These are phyloP conservation scores for Trypanosoma melophagium DNA, from an alignment of 208 protist species.

Conservation along the genomic window DNA sequence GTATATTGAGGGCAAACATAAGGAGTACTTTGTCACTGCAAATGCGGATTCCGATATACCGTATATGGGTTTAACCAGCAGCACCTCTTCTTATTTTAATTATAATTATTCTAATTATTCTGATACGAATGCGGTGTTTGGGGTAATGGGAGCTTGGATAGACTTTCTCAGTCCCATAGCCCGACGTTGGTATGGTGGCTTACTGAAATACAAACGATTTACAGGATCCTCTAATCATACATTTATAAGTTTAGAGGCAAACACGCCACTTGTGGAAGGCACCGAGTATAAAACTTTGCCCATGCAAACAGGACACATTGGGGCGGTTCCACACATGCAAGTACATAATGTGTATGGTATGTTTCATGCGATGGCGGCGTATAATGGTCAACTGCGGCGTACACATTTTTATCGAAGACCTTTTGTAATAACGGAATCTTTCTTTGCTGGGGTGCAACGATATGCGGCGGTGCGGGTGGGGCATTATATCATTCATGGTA, in stretches of 20 bases:
- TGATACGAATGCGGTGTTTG: no score
- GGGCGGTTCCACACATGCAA: constrained; percentile 87
- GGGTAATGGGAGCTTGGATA: constrained; percentile 43
- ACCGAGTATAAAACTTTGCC: constrained; percentile 84
- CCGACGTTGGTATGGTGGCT: constrained; percentile 85
- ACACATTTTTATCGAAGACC: constrained; percentile 66
- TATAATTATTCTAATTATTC: constrained; percentile 83
- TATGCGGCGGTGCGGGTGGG: constrained; percentile 89
- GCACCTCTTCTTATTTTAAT: constrained; percentile 81
- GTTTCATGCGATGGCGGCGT: constrained; percentile 61
- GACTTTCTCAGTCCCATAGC: constrained; percentile 89
- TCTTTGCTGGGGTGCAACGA: constrained; percentile 96
- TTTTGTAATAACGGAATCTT: constrained; percentile 94
- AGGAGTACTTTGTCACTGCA: constrained; percentile 84
- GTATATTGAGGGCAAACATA: constrained; percentile 56
- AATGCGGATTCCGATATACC: constrained; percentile 32
- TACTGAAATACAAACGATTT: constrained; percentile 89
- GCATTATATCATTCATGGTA: not conserved
- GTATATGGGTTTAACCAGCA: constrained; percentile 35
- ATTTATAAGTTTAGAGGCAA: constrained; percentile 97
- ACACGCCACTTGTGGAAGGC: constrained; percentile 92
- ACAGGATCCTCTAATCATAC: constrained; percentile 88
- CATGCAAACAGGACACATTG: constrained; percentile 77
- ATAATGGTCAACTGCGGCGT: constrained; percentile 74
- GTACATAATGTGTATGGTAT: constrained; percentile 97